Base-by-base conservation (phyloP, 1,284 basidiomycete species). In the Malassezia slooffiae region DNA sequence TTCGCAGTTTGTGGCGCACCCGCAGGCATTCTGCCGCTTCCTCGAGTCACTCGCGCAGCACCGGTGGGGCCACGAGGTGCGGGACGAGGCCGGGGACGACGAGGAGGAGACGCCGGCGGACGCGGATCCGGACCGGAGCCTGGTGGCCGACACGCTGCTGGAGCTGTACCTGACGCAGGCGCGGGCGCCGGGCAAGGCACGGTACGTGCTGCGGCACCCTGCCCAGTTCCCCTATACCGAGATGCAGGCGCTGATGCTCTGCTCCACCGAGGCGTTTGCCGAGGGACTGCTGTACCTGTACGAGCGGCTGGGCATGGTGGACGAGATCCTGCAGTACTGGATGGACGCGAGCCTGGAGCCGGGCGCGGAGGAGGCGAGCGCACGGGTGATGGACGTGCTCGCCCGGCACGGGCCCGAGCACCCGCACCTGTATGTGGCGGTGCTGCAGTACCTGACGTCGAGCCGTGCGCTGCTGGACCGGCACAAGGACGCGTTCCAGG, bases 251-350 rank as follows among this genome's bases (percentile, higher is more conserved):
- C 74, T 97, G 20, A 83, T 97, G 31, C 76, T 99, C 0, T 97
- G 90, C 72, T 84, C 88, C 5, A 85, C 81, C 32, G 76, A 78
- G 26, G 75, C 74, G 3, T 95, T 88, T 65, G 87, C 81, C 0
- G 77, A 79, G 0, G 91, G 91, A 0, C 75, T 93, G 9, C 82
- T 96, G 0, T 73, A 85, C 8, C 74, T 97, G 1, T 96, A 89
- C 83, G 91, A 96, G 72, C 80, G 79, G 41, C 75, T 89, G 74
- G 88, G 83, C 3, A 90, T 96, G 89, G 86, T 87, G 70, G 93
- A 96, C 60, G 90, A 95, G 54, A 80, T 96, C 28, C 63, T 97
- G 21, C 78, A 88, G 16, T 89, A 85, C 73, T 89, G 83, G 80
- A 91, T 91, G 47, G 54, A 60, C 7, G 29, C 43, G 5, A 53